These are phyloP conservation scores for Bonia amplexicaulis DNA, from an alignment of 176 grass and related monocot genomes.

Conservation along the genomic window DNA sequence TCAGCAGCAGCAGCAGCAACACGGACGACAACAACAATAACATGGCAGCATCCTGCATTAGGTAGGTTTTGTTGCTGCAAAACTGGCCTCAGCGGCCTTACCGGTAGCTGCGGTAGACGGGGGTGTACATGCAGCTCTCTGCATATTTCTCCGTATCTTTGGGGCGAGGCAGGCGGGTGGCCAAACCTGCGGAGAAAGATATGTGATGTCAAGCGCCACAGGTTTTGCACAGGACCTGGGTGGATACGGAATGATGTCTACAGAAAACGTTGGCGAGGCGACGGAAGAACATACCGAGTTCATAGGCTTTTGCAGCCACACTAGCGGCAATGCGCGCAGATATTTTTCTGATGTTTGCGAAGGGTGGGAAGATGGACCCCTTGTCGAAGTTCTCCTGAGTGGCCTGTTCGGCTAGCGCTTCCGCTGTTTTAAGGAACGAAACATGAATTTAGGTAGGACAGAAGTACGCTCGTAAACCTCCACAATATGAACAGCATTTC, in stretches of 20 bases:
- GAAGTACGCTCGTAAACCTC: not conserved
- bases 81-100: constrained; percentile 45
- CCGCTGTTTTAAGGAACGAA: constrained; percentile 45
- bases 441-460: not conserved
- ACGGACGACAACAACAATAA: not conserved
- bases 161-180: constrained; percentile 67
- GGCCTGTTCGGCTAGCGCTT: constrained; percentile 76
- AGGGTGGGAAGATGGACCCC: constrained; percentile 84
- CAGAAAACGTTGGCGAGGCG: not conserved
- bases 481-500: not conserved
- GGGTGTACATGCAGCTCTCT: constrained; percentile 93
- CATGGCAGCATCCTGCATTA: constrained; percentile 18
- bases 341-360: constrained; percentile 86
- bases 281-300: constrained; percentile 57
- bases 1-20: not conserved
- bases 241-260: not conserved
- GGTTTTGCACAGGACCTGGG: not conserved
- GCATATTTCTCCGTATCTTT: constrained; percentile 71
- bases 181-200: constrained; percentile 56
- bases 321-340: constrained; percentile 79
- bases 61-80: constrained; percentile 45
- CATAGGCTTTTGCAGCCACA: constrained; percentile 88
- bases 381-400: constrained; percentile 64
- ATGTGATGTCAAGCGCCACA: not conserved
- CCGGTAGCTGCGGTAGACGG: constrained; percentile 74